Evolutionary conservation across 495 filamentous ascomycete species (phyloP), one percentile per base, ranked within the genome.

Genomic region (Sporormia fimetaria): DNA sequence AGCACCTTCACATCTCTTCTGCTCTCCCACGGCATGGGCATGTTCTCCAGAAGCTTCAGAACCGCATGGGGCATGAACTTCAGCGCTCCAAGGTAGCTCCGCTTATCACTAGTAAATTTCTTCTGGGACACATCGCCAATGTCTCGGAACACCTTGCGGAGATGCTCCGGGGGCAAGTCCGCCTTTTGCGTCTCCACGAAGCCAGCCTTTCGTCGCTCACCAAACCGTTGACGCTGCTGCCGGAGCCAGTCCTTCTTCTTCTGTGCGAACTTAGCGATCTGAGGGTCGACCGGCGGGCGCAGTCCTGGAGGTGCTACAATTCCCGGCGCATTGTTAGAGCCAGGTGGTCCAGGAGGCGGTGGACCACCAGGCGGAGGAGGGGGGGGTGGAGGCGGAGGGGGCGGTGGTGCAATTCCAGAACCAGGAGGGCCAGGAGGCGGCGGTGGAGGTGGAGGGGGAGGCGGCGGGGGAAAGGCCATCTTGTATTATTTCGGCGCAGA

Each of bases 41-140:
- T 99, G 57, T 99, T 99, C 70, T 99, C 92, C 41, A 99, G 56
- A 14, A 99, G 75, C 69, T 99, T 99, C 66, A 99, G 62, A 7
- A 99, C 92, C n/a, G 92, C 92, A 59, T 99, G 92, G 1, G 92
- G 92, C 92, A 99, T 99, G 63, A 94, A 99, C 65, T 99, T 99
- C 47, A 99, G 63, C 29, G 92, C 88, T 36, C 92, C 92, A 18
- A 99, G 73, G 65, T 99, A 99, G 60, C 84, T 93, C 42, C 92
- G 78, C 70, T 99, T 99, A 68, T 99, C 92, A 57, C 80, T 94
- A 56, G 83, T 94, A 68, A 94, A 96, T 62, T 96, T 99, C 67
- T 95, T 95, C 64, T 99, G 92, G 32, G 87, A 95, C 29, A 99
- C 90, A 69, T 99, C 92, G 47, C 92, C 92, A 57, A 99, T 96